Evolutionary conservation across 257 asterid species (phyloP).

Genomic region (Mitragyna speciosa): DNA sequence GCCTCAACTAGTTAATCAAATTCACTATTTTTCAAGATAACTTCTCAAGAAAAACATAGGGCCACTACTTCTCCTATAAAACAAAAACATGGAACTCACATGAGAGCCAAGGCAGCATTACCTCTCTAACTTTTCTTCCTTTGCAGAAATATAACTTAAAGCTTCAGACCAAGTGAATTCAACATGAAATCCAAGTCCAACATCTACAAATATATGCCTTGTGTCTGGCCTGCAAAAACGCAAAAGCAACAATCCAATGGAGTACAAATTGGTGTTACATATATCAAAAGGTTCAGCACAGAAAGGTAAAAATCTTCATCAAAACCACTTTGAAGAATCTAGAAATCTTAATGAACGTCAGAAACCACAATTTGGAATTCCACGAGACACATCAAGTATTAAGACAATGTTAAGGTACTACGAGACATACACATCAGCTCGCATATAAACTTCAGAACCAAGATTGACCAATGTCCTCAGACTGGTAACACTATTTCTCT

Average conservation of each 20-base stretch:
- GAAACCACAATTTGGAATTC: neutral
- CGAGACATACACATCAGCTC: constrained; percentile 81
- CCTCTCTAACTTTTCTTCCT: constrained; percentile 48
- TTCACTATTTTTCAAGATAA: too few species aligned
- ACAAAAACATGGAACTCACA: neutral
- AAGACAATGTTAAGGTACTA: neutral
- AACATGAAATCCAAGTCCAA: constrained; percentile 87
- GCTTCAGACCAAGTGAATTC: constrained; percentile 97
- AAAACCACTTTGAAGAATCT: neutral
- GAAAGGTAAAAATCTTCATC: neutral
- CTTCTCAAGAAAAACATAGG: neutral
- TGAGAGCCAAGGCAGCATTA: constrained; percentile 6
- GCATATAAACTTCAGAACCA: constrained; percentile 83
- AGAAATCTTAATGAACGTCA: neutral
- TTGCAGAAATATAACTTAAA: constrained; percentile 48
- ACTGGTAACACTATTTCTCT: constrained; percentile 76
- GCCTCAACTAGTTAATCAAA: too few species aligned
- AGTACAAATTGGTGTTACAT: neutral
- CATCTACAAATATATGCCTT: constrained; percentile 70
- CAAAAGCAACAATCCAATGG: constrained; percentile 1
- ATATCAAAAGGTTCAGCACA: neutral
- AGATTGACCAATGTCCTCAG: constrained; percentile 75
- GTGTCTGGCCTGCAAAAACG: constrained; percentile 68
- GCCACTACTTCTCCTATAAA: neutral
- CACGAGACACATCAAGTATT: neutral